Base-by-base conservation (phyloP, 371 early-diverging fungal genomes). In the Actinomortierella wolfii region DNA sequence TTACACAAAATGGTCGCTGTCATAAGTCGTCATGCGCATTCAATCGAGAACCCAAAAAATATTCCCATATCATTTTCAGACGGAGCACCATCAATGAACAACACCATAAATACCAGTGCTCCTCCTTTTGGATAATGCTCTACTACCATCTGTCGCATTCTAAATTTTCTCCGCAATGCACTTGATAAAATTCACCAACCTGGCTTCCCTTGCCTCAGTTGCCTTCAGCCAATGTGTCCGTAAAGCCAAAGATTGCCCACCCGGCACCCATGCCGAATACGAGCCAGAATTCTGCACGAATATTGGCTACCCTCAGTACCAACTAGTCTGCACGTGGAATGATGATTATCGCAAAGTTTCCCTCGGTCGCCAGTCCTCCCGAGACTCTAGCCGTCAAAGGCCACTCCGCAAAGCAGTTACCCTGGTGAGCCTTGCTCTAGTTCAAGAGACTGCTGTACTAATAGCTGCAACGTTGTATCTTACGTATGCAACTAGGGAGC, bases 221-320 rank as follows among this genome's bases (percentile, higher is more conserved):
- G 57, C 48, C 49, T 48, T 48, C 48, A 21, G 48, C 49, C 20
- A 39, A 0, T 56, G 57, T 48, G 57, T 56, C 23, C 49, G 3
- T n/a, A 15, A 40, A 23, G 40, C 41, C 24, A n/a, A 56, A 15
- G 57, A 56, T 15, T 56, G 57, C 40, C 57, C 57, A 1, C 1
- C 41, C 26, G 57, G 57, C 1, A 56, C 57, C 49, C 47, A 48
- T 48, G 57, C 40, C 21, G 57, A 56, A 40, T 39, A 56, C 57
- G 57, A 46, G 49, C 57, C 57, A 11, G 49, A 48, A 24, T 47
- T 56, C 57, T 56, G 57, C 40, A 34, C 24, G 40, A 48, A 56
- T 56, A 1, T 48, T 0, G 57, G 57, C 14, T 56, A 48, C 40
- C 57, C 48, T 48, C 5, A 56, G 3, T 56, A 56, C 41, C 57